These are phyloP conservation scores for Vigna hirtella DNA, from an alignment of 306 rosid genomes.

Conservation along the genomic window DNA sequence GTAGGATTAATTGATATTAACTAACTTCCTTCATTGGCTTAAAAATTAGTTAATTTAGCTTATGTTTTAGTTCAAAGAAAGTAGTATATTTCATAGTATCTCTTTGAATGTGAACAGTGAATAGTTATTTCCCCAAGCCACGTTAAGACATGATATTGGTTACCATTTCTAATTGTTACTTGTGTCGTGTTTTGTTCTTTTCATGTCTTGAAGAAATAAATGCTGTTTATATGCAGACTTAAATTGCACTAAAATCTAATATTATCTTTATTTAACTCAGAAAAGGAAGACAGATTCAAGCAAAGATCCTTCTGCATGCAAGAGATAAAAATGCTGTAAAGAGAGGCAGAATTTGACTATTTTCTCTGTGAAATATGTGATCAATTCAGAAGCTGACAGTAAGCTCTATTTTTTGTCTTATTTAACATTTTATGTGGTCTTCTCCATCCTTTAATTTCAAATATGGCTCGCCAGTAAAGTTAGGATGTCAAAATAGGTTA, in stretches of 20 bases:
- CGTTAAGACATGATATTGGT: neutral
- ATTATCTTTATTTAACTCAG: constrained; percentile 25
- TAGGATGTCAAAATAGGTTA: too few relatives aligned
- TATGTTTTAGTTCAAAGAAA: too few relatives aligned
- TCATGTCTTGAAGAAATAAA: constrained; percentile 4
- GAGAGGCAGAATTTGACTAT: constrained; percentile 21
- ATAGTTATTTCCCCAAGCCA: neutral
- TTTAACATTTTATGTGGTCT: constrained; percentile 32
- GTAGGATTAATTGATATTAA: too few relatives aligned
- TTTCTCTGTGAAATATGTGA: neutral
- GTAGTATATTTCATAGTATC: neutral
- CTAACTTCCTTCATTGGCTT: too few relatives aligned
- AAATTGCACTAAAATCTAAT: constrained; percentile 6
- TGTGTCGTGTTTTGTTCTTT: neutral
- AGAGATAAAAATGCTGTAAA: constrained; percentile 39
- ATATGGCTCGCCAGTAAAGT: too few relatives aligned
- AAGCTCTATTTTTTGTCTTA: constrained; percentile 27
- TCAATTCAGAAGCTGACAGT: constrained; percentile 6
- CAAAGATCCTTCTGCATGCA: constrained; percentile 42
- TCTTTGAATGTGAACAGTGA: neutral
- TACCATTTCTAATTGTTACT: neutral
- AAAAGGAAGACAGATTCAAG: constrained; percentile 46
- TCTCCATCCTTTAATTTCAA: neutral
- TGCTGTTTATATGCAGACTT: constrained; percentile 16
- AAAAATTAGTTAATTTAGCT: too few relatives aligned